Conservation (phyloP, 2,329 filamentous ascomycete genomes). For the Scopulariopsis brevicaulis region DNA sequence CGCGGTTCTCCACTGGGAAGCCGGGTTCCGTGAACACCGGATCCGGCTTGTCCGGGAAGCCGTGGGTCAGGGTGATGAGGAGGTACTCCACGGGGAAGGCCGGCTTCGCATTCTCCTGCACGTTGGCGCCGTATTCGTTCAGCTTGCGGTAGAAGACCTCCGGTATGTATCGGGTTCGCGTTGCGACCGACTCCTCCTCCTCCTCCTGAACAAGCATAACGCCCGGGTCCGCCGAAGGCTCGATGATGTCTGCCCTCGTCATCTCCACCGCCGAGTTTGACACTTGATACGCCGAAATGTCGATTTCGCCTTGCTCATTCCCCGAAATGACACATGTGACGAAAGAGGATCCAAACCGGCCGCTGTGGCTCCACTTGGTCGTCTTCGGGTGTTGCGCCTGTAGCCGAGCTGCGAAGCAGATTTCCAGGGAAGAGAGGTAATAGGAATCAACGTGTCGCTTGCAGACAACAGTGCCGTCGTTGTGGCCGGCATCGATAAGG, state of each 20-base stretch:
- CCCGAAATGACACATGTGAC: slow-evolving; percentile 95
- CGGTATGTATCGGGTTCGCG: slow-evolving; percentile 75
- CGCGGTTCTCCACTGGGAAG: slow-evolving; percentile 89
- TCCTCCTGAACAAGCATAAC: slow-evolving; percentile 93
- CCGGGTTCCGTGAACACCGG: slow-evolving; percentile 62
- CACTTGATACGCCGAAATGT: slow-evolving; percentile 85
- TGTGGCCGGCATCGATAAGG: slow-evolving; percentile 67
- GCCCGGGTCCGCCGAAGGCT: slow-evolving; percentile 84
- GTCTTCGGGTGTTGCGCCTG: slow-evolving; percentile 83
- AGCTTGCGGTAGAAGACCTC: slow-evolving; percentile 94
- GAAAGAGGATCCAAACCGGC: slow-evolving; percentile 89
- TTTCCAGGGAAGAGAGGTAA: slow-evolving; percentile 84
- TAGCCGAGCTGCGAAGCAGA: slow-evolving; percentile 76
- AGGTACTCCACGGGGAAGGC: slow-evolving; percentile 95
- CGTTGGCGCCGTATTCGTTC: slow-evolving; percentile 93
- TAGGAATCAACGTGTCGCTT: slow-evolving; percentile 94
- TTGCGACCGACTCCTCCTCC: slow-evolving; percentile 26
- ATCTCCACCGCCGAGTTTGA: slow-evolving; percentile 95
- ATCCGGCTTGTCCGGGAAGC: slow-evolving; percentile 73
- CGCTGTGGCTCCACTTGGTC: slow-evolving; percentile 95
- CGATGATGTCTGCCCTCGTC: slow-evolving; percentile 88
- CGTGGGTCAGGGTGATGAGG: slow-evolving; percentile 89
- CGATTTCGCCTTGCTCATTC: slow-evolving; percentile 78
- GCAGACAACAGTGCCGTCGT: slow-evolving; percentile 81
- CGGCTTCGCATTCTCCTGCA: slow-evolving; percentile 94